A percentile compares a stretch with the other conserved stretches of the same genome.
Evolutionary conservation across 345 rosid genomes (phyloP).

Genomic region (Mangifera indica): DNA sequence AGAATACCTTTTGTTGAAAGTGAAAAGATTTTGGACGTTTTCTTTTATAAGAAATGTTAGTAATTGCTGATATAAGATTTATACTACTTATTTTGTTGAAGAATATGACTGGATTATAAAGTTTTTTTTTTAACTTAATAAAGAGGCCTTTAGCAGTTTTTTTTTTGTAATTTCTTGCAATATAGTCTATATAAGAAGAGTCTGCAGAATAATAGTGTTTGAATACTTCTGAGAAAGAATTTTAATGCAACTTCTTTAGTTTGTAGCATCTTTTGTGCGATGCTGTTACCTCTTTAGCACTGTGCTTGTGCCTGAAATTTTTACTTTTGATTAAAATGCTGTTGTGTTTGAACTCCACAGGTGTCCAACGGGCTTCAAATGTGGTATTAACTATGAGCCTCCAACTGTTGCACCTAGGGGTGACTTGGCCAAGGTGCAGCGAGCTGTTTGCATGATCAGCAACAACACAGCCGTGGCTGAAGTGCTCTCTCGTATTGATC

Average conservation of each 20-base stretch:
- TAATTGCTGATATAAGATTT: no score
- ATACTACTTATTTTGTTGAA: no score
- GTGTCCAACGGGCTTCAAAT: conserved; percentile 72
- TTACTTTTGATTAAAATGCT: background rate
- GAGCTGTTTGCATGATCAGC: conserved; percentile 74
- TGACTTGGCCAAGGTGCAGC: conserved; percentile 63
- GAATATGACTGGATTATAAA: no score
- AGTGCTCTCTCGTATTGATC: conserved; percentile 60
- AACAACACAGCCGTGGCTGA: conserved; percentile 73
- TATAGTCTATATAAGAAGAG: no score
- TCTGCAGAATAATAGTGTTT: background rate
- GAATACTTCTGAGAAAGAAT: background rate
- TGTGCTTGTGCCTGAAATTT: background rate
- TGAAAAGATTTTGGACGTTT: background rate
- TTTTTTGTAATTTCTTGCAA: no score
- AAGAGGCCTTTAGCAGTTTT: no score
- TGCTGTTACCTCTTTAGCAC: background rate
- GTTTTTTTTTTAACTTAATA: no score
- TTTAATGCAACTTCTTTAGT: background rate
- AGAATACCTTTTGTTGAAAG: no score
- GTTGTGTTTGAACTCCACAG: conserved; percentile 24
- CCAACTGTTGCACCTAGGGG: conserved; percentile 69
- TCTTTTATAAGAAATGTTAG: background rate
- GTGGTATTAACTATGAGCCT: conserved; percentile 67
- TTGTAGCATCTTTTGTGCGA: background rate